phyloP scores from a whole-genome alignment of 208 protist genomes.

The Crithidia mellificae region DNA sequence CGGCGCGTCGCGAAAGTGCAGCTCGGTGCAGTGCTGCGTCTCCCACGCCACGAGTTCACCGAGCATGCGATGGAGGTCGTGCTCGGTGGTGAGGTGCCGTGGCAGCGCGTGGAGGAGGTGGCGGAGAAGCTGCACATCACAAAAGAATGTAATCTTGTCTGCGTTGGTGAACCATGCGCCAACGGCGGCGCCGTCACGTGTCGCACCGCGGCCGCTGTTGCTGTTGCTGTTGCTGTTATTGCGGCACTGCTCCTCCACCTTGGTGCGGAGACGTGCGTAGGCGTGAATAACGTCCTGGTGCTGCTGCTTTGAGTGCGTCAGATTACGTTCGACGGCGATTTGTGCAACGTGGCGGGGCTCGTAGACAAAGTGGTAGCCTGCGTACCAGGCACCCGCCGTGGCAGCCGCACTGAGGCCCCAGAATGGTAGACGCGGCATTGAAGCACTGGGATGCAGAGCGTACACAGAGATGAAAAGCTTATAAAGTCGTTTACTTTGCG shows the following conservation, averaged over 20 bases:
- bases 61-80: conserved; percentile 40
- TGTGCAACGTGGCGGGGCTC: conserved; percentile 25
- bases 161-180: conserved; percentile 37
- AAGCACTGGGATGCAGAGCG: too few species aligned
- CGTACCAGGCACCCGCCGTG: conserved; percentile 33
- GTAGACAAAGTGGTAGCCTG: conserved; percentile 52
- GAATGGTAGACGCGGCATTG: conserved; percentile 56
- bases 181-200: background rate
- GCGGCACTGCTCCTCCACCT: conserved; percentile 24
- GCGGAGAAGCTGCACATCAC: conserved; percentile 52
- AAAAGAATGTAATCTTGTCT: conserved; percentile 61
- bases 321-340: conserved; percentile 12
- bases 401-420: conserved; percentile 29
- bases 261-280: conserved; percentile 23
- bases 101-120: conserved; percentile 42
- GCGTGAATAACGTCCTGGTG: conserved; percentile 29
- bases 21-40: conserved; percentile 46
- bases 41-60: conserved; percentile 43
- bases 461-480: too few species aligned
- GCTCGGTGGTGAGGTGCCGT: conserved; percentile 26
- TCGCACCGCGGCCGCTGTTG: background rate
- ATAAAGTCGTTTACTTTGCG: too few species aligned
- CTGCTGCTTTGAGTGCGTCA: conserved; percentile 16
- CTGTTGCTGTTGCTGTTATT: background rate
- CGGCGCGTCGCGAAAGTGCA: conserved; percentile 62